Base-by-base conservation (phyloP, 768 basidiomycete species). In the Hypholoma fasciculare region DNA sequence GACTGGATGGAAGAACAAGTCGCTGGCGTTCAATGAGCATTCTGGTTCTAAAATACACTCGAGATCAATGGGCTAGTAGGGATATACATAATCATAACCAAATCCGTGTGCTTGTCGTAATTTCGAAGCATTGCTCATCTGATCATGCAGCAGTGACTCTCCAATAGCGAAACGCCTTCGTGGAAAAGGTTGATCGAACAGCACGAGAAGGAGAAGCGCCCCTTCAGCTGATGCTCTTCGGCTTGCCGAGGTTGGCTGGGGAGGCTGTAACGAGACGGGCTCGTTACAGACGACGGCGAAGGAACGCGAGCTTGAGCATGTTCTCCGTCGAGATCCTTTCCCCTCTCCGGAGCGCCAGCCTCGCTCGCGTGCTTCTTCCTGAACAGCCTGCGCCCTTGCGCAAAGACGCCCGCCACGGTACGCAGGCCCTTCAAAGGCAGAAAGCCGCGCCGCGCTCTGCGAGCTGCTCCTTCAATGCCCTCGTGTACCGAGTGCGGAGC, bases 1-100 rank as follows among this genome's bases (percentile, higher is more conserved):
- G 65, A 65, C 1, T 82, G 74, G 69, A 60, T 79, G 52, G 79
- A 82, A 46, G 77, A 80, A 39, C 76, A 80, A 50, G 70, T 80
- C 17, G 8, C 6, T 9, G 6, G 30, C 6, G 9, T 34, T 2
- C 30, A 34, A 34, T 34, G 30, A 34, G 30, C 30, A 34, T 34
- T 34, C 7, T 34, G 1, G 4, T 34, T 34, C 30, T 34, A 34
- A 34, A 9, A 34, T 34, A 34, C 9, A 34, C 6, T 34, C 30
- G 6, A 34, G 30, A 34, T 34, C 7, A 34, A 34, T 9, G 30
- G 6, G 6, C 30, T 7, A 34, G 30, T 34, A 34, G 30, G 6
- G 6, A 34, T 7, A 34, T 34, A 34, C 3, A 34, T 34, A 34
- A 34, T 34, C 30, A 34, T 34, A 34, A 6, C 6, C 30, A 34